phyloP scores from a whole-genome alignment of 345 rosid genomes.

The Combretum micranthum region DNA sequence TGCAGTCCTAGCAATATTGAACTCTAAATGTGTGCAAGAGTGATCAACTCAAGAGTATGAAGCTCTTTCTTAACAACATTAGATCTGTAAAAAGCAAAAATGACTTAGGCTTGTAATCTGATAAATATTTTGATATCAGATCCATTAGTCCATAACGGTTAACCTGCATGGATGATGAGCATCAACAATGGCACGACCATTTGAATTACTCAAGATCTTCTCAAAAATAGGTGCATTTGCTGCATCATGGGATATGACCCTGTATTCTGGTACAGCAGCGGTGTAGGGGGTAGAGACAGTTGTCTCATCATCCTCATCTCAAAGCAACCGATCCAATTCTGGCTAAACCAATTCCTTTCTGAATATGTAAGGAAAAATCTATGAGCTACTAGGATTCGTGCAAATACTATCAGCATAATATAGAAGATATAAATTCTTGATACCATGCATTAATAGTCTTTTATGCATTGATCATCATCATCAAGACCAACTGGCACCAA shows the following conservation, averaged over 20 bases:
- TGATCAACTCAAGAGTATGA: conserved; percentile 77
- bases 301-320: no score
- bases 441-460: conserved; percentile 65
- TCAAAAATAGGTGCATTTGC: conserved; percentile 22
- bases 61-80: conserved; percentile 82
- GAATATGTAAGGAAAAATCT: no score
- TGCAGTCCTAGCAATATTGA: conserved; percentile 67
- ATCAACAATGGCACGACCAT: conserved; percentile 60
- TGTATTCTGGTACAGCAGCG: conserved; percentile 79
- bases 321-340: no score
- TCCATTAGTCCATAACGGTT: no score
- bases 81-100: conserved; percentile 40
- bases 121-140: no score
- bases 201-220: conserved; percentile 30
- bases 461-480: conserved; percentile 89
- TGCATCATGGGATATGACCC: conserved; percentile 63
- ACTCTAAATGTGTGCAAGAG: conserved; percentile 92
- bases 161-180: conserved; percentile 95
- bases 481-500: conserved; percentile 75
- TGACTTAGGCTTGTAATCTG: conserved; percentile 4
- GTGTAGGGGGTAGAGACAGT: no score
- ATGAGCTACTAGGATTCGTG: no score
- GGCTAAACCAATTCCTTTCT: no score
- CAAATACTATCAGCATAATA: no score
- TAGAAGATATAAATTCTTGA: conserved; percentile 4